A percentile compares a stretch with the other conserved stretches of the same genome.
Evolutionary conservation across 306 rosid genomes (phyloP).

Genomic region (Acacia melanoxylon): DNA sequence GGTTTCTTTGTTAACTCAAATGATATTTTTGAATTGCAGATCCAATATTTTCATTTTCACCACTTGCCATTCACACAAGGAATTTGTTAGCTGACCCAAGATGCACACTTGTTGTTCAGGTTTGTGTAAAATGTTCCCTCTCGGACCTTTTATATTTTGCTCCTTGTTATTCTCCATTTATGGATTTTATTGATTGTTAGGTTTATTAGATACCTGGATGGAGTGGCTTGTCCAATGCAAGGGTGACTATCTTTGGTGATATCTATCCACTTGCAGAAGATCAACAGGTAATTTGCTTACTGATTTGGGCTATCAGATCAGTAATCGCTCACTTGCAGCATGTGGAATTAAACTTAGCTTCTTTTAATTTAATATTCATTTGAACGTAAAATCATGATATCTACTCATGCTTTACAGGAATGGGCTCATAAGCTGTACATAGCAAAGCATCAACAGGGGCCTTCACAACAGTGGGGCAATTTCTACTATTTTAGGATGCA

Average conservation of each 20-base stretch:
- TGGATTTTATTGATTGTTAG: constrained; percentile 42
- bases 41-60: constrained; percentile 97
- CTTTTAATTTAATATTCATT: constrained; percentile 19
- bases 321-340: background rate
- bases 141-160: constrained; percentile 16
- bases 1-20: constrained; percentile 5
- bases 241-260: constrained; percentile 98
- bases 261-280: constrained; percentile 92
- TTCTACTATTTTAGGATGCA: constrained; percentile 98
- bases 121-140: constrained; percentile 40
- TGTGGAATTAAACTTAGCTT: constrained; percentile 10
- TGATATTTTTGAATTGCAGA: constrained; percentile 49
- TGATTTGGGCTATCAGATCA: constrained; percentile 22
- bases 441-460: constrained; percentile 96
- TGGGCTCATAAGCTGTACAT: constrained; percentile 99
- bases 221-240: constrained; percentile 99
- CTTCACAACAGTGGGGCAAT: constrained; percentile 99
- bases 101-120: constrained; percentile 99
- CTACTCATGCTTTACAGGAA: constrained; percentile 55
- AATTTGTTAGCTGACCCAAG: constrained; percentile 93
- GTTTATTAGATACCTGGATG: constrained; percentile 91
- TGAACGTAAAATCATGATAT: constrained; percentile 28
- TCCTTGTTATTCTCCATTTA: constrained; percentile 33
- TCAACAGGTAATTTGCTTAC: constrained; percentile 65
- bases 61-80: constrained; percentile 95